A percentile compares a stretch with the other conserved stretches of the same genome.
Conservation (phyloP, 805 yeast genomes). For the Dipodascus albidus region DNA sequence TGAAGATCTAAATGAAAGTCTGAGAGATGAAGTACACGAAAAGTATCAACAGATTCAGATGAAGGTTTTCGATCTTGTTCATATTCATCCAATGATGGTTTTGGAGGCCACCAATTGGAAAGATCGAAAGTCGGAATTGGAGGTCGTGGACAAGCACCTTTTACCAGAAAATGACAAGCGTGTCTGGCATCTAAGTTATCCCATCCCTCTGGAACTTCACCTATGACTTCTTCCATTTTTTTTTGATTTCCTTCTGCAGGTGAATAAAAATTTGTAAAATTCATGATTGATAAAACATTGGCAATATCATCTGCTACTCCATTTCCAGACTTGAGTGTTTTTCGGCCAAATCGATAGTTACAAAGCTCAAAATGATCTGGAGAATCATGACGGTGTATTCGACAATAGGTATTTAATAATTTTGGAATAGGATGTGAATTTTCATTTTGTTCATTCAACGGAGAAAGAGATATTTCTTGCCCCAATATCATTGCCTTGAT, state of each 20-base stretch:
- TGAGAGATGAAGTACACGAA: slow-evolving; percentile 53
- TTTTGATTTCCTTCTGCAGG: no score
- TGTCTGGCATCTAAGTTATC: slow-evolving; percentile 26
- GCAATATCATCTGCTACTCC: slow-evolving; percentile 32
- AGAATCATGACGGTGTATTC: background rate
- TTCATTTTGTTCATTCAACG: background rate
- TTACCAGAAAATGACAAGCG: slow-evolving; percentile 44
- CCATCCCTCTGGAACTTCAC: background rate
- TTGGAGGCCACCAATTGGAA: slow-evolving; percentile 33
- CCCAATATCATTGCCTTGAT: background rate
- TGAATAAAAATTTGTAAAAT: slow-evolving; percentile 38
- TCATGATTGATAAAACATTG: slow-evolving; percentile 39
- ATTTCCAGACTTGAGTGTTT: slow-evolving; percentile 6
- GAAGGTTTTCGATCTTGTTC: slow-evolving; percentile 5
- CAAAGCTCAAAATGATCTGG: background rate
- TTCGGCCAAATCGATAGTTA: background rate
- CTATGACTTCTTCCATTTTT: background rate
- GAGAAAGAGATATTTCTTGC: background rate
- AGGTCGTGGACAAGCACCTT: slow-evolving; percentile 42
- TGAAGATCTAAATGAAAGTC: slow-evolving; percentile 54
- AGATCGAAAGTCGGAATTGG: slow-evolving; percentile 38
- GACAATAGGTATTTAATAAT: background rate
- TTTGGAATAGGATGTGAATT: background rate
- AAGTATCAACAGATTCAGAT: slow-evolving; percentile 25
- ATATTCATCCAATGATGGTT: slow-evolving; percentile 22